These are phyloP conservation scores for Orbilia ellipsospora DNA, from an alignment of 2,329 filamentous ascomycete species.

Conservation along the genomic window DNA sequence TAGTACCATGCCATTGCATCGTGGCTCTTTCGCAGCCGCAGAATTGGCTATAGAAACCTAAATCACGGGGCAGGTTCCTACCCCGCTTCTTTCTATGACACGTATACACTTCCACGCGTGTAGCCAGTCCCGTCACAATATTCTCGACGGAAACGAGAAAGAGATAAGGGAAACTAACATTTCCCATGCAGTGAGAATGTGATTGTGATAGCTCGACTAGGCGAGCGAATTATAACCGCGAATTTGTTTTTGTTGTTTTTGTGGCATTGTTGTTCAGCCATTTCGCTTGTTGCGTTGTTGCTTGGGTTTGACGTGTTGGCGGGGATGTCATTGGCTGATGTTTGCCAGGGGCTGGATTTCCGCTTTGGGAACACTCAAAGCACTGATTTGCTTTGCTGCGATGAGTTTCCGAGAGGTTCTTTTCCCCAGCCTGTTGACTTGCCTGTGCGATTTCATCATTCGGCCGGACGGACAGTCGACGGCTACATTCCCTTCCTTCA, in stretches of 20 bases:
- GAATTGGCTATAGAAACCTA: slow-evolving; percentile 17
- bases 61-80: background rate
- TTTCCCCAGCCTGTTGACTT: slow-evolving; percentile 4
- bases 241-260: slow-evolving; percentile 7
- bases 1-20: slow-evolving; percentile 18
- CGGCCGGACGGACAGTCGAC: background rate
- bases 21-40: slow-evolving; percentile 23
- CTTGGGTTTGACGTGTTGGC: slow-evolving; percentile 41
- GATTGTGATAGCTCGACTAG: slow-evolving; percentile 55
- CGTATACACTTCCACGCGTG: slow-evolving; percentile 33
- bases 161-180: slow-evolving; percentile 11
- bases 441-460: slow-evolving; percentile 1
- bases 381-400: slow-evolving; percentile 8
- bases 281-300: slow-evolving; percentile 29
- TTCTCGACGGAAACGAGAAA: slow-evolving; percentile 13
- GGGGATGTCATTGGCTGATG: slow-evolving; percentile 27
- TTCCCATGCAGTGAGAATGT: slow-evolving; percentile 42
- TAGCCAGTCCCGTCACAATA: slow-evolving; percentile 54
- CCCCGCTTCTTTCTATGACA: slow-evolving; percentile 47
- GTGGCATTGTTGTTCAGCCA: slow-evolving; percentile 22
- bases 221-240: slow-evolving; percentile 46
- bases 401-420: slow-evolving; percentile 48
- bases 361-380: slow-evolving; percentile 19
- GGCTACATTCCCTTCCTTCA: slow-evolving; percentile 1
- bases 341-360: slow-evolving; percentile 34